Evolutionary conservation across 768 basidiomycete species (phyloP), one percentile per base, ranked within the genome.

Genomic region (Calvatia gigantea): DNA sequence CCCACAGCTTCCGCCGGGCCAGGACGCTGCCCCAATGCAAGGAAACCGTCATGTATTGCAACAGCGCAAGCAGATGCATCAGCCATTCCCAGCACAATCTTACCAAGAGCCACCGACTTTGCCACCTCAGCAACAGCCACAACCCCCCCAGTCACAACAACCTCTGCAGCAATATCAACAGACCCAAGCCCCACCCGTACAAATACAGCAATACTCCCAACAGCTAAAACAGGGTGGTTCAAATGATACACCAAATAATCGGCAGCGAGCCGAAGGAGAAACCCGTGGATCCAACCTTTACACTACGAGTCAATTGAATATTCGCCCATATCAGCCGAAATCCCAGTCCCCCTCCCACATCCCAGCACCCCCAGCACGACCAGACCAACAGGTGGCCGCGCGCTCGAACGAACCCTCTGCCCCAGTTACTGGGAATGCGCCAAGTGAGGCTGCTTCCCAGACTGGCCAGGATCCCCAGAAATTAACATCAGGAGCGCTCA

Each of bases 141-240:
- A 33, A 9, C 2, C 23, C n/a, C 28, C 41, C 6, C 35, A 15
- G n/a, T 17, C 29, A 28, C 56, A 57, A 5, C 32, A 6, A 19
- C 27, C 52, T 6, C 42, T 43, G 25, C 33, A 58, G n/a, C 61
- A 57, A 56, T 51, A 56, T 44, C 49, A 43, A n/a, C 17, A 46
- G 6, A 56, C 49, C 6, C 32, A 58, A 9, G 58, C 32, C 61
- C 2, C 31, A 55, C 11, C 48, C 11, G 29, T 38, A 47, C 9
- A 25, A 41, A 5, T 52, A 38, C 54, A 47, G 19, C 25, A 9
- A 41, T 31, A 29, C 21, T 38, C 45, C 9, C 45, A 46, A 17
- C 33, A 46, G 15, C 33, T 17, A 14, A n/a, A 42, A 19, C n/a
- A 48, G n/a, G n/a, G n/a, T n/a, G n/a, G n/a, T n/a, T n/a, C 17